Conservation (phyloP, 2,329 filamentous ascomycete genomes). For the Aureobasidium uvarum region DNA sequence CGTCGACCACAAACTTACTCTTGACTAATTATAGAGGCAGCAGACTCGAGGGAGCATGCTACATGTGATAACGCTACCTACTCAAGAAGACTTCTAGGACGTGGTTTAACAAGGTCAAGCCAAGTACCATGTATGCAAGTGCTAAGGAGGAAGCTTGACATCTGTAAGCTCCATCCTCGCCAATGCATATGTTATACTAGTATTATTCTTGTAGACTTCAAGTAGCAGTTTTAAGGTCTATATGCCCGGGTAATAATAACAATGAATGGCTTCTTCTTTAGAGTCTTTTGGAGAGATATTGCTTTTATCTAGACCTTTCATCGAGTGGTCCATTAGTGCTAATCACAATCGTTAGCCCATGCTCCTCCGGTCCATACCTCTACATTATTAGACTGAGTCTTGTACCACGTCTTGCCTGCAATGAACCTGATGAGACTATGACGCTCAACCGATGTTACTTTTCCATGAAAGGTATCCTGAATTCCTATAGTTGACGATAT, state of each 20-base stretch:
- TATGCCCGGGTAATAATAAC: background rate
- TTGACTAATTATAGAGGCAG: too few relatives aligned
- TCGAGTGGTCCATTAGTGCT: constrained; percentile 34
- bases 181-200: background rate
- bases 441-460: too few relatives aligned
- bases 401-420: constrained; percentile 33
- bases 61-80: too few relatives aligned
- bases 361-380: constrained; percentile 33
- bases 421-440: constrained; percentile 22
- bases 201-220: background rate
- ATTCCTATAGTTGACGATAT: too few relatives aligned
- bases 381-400: constrained; percentile 29
- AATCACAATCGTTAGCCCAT: constrained; percentile 34
- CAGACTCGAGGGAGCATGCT: too few relatives aligned
- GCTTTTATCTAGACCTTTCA: constrained; percentile 31
- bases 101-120: too few relatives aligned
- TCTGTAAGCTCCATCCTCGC: too few relatives aligned
- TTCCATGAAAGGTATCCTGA: too few relatives aligned
- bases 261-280: background rate
- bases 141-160: too few relatives aligned
- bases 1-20: background rate
- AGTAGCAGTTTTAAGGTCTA: too few relatives aligned
- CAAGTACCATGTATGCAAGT: too few relatives aligned
- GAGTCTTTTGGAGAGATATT: constrained; percentile 27
- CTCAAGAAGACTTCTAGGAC: too few relatives aligned